A percentile compares a stretch with the other conserved stretches of the same genome.
Conservation (phyloP, 108 stramenopile species). For the Cyclotella choctawhatcheeana region DNA sequence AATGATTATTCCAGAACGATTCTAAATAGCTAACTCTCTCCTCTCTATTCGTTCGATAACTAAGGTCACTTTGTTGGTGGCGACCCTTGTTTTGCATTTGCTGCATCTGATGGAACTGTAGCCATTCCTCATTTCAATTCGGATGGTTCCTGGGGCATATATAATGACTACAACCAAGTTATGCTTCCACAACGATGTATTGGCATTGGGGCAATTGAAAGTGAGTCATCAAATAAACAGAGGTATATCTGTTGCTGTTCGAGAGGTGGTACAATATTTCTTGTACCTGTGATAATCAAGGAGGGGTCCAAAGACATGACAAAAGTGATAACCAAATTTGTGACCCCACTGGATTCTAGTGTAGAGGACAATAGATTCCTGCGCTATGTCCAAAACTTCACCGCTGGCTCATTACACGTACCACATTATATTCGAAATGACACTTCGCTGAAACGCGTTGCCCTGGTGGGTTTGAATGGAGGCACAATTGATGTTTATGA, state of each 20-base stretch:
- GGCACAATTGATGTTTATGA: constrained; percentile 67
- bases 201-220: constrained; percentile 28
- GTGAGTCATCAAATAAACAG: background rate
- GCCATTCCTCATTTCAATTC: constrained; percentile 31
- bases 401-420: constrained; percentile 53
- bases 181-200: constrained; percentile 37
- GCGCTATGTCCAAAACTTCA: constrained; percentile 63
- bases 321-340: constrained; percentile 12
- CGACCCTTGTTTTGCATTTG: constrained; percentile 36
- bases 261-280: constrained; percentile 67
- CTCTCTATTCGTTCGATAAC: background rate
- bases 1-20: too few relatives aligned
- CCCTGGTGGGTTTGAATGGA: constrained; percentile 52
- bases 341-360: constrained; percentile 47
- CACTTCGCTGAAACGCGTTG: constrained; percentile 11
- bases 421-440: constrained; percentile 20
- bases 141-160: constrained; percentile 42
- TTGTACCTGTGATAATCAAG: constrained; percentile 45
- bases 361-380: constrained; percentile 47
- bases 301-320: background rate
- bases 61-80: constrained; percentile 41
- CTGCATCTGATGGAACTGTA: constrained; percentile 49
- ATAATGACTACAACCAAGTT: constrained; percentile 37
- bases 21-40: background rate
- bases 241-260: constrained; percentile 65